Base-by-base conservation (phyloP, 2,329 filamentous ascomycete genomes). In the Nemania sp. region DNA sequence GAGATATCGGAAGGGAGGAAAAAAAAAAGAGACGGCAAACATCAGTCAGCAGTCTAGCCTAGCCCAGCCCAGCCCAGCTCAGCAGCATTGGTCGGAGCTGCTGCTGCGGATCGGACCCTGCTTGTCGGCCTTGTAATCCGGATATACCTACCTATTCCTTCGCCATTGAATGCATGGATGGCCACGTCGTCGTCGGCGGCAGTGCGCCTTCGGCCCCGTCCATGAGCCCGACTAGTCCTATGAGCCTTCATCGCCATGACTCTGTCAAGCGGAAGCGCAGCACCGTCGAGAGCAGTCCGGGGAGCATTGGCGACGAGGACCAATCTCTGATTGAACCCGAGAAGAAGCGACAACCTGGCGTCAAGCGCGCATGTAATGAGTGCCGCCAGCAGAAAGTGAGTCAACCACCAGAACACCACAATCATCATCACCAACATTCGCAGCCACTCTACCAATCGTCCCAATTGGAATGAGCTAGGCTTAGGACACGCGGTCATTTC, bases 321-420 rank as follows among this genome's bases (percentile, higher is more conserved):
- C 87, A 89, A 29, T 84, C 89, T 64, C 78, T 82, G 57, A 81
- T 83, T 56, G 84, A 87, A 60, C 80, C 83, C 54, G 87, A 89
- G 74, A 88, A 87, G 80, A 89, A 88, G 79, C 85, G 89, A 68
- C 88, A 90, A 72, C 89, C 89, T 27, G 89, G 89, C 62, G 89
- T 91, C 56, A 93, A 95, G 82, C 86, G 93, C 75, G 92, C 92
- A 5, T 95, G 92, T 80, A 94, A 94, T 77, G 92, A 95, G 80
- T 95, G 92, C 78, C 87, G 92, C 69, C 92, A 95, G 81, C 92
- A 95, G 80, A 95, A 95, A 85, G 92, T 93, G 82, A 86, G 83
- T 85, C 66, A 62, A 58, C 58, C 29, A 27, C 20, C 60, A 45
- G 29, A 41, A 38, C 32, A 32, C 29, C 38, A 64, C 20, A 62